Evolutionary conservation across 2,329 filamentous ascomycete species (phyloP).

Genomic region (Drechmeria coniospora): DNA sequence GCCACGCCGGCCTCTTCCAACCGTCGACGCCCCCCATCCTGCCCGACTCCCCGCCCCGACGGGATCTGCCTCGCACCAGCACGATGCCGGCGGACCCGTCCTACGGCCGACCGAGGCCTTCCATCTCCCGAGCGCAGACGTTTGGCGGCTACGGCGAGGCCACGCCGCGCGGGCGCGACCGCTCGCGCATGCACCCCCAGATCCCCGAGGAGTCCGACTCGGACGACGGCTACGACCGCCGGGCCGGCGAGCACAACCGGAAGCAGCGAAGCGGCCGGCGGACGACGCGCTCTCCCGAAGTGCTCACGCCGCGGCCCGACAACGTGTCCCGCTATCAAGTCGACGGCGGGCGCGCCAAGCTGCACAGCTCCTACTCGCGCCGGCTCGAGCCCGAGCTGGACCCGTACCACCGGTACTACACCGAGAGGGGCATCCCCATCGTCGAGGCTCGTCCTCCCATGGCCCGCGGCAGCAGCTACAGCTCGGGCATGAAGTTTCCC

Average conservation of each 20-base stretch:
- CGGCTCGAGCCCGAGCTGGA: conserved; percentile 10
- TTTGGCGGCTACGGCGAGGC: conserved; percentile 13
- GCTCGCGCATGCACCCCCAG: conserved; percentile 21
- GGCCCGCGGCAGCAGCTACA: conserved; percentile 13
- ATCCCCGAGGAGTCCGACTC: conserved; percentile 17
- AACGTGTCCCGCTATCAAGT: conserved; percentile 15
- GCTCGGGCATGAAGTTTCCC: conserved; percentile 9
- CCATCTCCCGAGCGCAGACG: conserved; percentile 17
- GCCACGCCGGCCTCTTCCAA: conserved; percentile 11
- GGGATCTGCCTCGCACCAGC: conserved; percentile 15
- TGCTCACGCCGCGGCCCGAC: conserved; percentile 8
- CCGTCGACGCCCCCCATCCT: conserved; percentile 11
- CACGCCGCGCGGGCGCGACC: conserved; percentile 18
- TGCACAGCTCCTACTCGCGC: conserved; percentile 13
- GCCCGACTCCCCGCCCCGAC: conserved; percentile 18
- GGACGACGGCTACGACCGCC: conserved; percentile 18
- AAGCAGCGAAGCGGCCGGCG: conserved; percentile 21
- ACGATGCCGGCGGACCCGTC: conserved; percentile 18
- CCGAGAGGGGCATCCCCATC: conserved; percentile 7
- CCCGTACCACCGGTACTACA: conserved; percentile 9
- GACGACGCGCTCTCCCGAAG: conserved; percentile 17
- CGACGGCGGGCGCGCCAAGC: conserved; percentile 12
- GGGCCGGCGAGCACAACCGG: conserved; percentile 16
- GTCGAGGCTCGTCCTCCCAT: conserved; percentile 15
- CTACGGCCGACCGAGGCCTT: conserved; percentile 14